These are phyloP conservation scores for Candida fluviatilis DNA, from an alignment of 805 yeast genomes.

Conservation along the genomic window DNA sequence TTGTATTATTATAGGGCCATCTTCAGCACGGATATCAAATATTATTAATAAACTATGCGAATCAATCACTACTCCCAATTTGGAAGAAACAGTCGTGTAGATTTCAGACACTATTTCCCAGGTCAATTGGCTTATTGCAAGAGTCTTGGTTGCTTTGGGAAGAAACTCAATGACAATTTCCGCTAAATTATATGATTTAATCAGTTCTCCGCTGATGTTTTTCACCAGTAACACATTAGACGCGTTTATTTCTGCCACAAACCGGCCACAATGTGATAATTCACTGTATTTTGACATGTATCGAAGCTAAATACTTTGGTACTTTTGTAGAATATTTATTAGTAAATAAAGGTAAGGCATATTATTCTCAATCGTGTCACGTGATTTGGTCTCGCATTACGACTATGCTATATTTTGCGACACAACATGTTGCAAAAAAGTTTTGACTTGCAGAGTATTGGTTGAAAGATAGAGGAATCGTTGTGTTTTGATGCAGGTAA, in stretches of 20 bases:
- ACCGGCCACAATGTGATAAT: conserved; percentile 18
- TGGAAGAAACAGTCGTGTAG: conserved; percentile 13
- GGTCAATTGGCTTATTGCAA: conserved; percentile 8
- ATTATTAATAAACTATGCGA: conserved; percentile 17
- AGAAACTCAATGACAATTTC: neutral
- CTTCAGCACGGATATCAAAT: conserved; percentile 16
- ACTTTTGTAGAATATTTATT: neutral
- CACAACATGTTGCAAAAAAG: too few relatives aligned
- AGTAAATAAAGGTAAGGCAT: conserved; percentile 2
- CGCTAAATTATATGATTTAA: neutral
- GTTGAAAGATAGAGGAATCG: too few relatives aligned
- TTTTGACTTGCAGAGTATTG: too few relatives aligned
- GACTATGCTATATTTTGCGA: neutral
- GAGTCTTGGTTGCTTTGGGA: neutral
- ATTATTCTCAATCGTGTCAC: neutral
- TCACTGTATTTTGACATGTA: conserved; percentile 6
- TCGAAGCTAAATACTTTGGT: too few relatives aligned
- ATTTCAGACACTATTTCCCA: conserved; percentile 21
- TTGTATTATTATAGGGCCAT: conserved; percentile 28
- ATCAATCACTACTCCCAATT: conserved; percentile 26
- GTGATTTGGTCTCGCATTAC: neutral
- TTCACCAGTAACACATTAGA: neutral
- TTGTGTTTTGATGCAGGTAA: too few relatives aligned
- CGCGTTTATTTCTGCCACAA: conserved; percentile 12
- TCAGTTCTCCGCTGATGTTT: neutral